Evolutionary conservation across 768 basidiomycete genomes (phyloP), one percentile per base, ranked within the genome.

Genomic region (Mycena alexandri): DNA sequence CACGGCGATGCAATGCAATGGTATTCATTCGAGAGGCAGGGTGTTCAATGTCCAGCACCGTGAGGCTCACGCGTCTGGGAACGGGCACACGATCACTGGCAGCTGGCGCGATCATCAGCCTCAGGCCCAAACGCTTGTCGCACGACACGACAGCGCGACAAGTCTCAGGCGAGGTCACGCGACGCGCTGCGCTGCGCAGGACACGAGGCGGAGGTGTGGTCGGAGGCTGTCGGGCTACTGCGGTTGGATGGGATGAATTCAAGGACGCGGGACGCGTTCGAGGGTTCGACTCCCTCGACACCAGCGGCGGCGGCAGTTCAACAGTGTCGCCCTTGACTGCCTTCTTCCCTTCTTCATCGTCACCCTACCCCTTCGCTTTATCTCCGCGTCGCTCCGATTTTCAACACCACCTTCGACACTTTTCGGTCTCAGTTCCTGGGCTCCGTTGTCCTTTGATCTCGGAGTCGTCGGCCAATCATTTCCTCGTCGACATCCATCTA

Each of bases 131-230:
- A 57, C 43, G 21, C 46, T 9, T 24, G 21, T 9, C 21, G 41
- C 10, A 7, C 25, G 44, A 47, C 46, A 33, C 25, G 24, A 25
- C 55, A 21, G 10, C 9, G 11, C 33, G 58, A 33, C 22, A n/a
- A 34, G 13, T 43, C 41, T 43, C 41, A 38, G 24, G 41, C 22
- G 54, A 54, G 34, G 22, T 55, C 54, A 56, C 54, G 36, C 24
- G 36, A 46, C 24, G 17, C 3, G 29, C 22, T 22, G 52, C 43
- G n/a, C n/a, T n/a, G n/a, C n/a, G n/a, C n/a, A n/a, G n/a, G 46
- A 47, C 62, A 63, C 36, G 62, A 24, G 62, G 62, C 14, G 33
- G 43, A 42, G 19, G 62, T 46, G 54, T 63, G 62, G 21, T 6
- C 11, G 10, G n/a, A n/a, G 2, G 25, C 24, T 14, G 43, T n/a